Evolutionary conservation across 352 stramenopile species (phyloP).

Genomic region (Phytophthora fragariae): DNA sequence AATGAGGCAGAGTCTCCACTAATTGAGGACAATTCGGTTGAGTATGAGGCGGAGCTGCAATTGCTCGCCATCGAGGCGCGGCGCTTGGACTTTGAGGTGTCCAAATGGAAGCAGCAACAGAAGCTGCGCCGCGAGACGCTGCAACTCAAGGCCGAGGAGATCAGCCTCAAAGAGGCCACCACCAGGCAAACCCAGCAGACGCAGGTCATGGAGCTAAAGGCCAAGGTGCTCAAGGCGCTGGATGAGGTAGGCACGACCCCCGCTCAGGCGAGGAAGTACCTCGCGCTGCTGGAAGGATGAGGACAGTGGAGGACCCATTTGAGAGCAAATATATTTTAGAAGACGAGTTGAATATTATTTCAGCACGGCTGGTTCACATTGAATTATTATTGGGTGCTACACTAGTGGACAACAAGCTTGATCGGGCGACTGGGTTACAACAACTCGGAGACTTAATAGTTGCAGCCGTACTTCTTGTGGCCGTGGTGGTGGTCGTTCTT

Average conservation of each 20-base stretch:
- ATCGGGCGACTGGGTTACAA: neutral
- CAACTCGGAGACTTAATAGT: neutral
- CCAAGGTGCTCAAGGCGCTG: conserved; percentile 29
- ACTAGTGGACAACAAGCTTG: neutral
- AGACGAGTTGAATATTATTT: neutral
- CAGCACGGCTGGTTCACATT: neutral
- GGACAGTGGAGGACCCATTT: neutral
- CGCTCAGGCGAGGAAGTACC: conserved; percentile 18
- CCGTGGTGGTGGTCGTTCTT: neutral
- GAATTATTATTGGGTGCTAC: neutral
- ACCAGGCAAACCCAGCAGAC: conserved; percentile 32
- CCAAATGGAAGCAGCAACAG: conserved; percentile 41
- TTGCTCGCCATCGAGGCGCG: conserved; percentile 29
- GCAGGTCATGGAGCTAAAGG: conserved; percentile 34
- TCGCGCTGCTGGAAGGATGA: conserved; percentile 33
- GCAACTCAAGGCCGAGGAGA: conserved; percentile 39
- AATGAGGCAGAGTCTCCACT: neutral
- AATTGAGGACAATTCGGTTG: neutral
- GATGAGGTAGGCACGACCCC: conserved; percentile 19
- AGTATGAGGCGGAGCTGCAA: conserved; percentile 21
- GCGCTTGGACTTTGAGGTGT: conserved; percentile 35
- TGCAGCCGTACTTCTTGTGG: neutral
- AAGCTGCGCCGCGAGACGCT: conserved; percentile 22
- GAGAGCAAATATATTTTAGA: neutral
- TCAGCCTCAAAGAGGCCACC: conserved; percentile 29